Percentiles rank a stretch among this genome's conserved stretches.
These are phyloP conservation scores for Raphanus sativus DNA, from an alignment of 345 rosid genomes.

Conservation along the genomic window DNA sequence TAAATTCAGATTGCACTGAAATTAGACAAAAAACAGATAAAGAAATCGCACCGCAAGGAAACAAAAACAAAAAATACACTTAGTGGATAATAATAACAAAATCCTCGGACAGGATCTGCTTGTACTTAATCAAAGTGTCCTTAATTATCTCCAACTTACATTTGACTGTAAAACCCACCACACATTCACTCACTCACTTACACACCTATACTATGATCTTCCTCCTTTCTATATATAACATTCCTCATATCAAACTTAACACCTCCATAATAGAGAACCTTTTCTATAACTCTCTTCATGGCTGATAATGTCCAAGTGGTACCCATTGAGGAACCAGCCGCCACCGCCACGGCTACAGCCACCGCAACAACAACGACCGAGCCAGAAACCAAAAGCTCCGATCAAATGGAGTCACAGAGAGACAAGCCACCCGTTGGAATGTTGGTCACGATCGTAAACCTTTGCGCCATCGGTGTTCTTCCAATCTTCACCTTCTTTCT, in stretches of 20 bases:
- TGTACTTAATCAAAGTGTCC: constrained; percentile 32
- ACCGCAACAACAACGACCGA: constrained; percentile 6
- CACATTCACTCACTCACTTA: constrained; percentile 30
- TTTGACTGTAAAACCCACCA: constrained; percentile 41
- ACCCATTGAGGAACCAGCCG: constrained; percentile 24
- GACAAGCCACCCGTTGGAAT: constrained; percentile 29
- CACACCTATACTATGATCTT: constrained; percentile 3
- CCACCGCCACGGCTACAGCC: not conserved
- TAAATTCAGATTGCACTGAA: not conserved
- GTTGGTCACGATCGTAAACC: constrained; percentile 15
- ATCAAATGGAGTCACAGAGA: constrained; percentile 38
- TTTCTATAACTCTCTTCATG: constrained; percentile 22
- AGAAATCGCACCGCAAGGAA: not conserved
- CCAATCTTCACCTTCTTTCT: constrained; percentile 48
- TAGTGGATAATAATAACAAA: constrained; percentile 1
- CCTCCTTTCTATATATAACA: constrained; percentile 16
- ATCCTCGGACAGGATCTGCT: constrained; percentile 25
- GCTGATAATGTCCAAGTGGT: constrained; percentile 38
- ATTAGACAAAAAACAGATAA: not conserved
- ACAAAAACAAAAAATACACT: too few relatives aligned
- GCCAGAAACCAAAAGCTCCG: constrained; percentile 24
- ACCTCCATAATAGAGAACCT: constrained; percentile 19
- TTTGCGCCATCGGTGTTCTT: constrained; percentile 41
- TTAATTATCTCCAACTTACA: constrained; percentile 30
- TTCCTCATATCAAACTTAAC: not conserved